These are phyloP conservation scores for Syzygium oleosum DNA, from an alignment of 345 rosid species.

Conservation along the genomic window DNA sequence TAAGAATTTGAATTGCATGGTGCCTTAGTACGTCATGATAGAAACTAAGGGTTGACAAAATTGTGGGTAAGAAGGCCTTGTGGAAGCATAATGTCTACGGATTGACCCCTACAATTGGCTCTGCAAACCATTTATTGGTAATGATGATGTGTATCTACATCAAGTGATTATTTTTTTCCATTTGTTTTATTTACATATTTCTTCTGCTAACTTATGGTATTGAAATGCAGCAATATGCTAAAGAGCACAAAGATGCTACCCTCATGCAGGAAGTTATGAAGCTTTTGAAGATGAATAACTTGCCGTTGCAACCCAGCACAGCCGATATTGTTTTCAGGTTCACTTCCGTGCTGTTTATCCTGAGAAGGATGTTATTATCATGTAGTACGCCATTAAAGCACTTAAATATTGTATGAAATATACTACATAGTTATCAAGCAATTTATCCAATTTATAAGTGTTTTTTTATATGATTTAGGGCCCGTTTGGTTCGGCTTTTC, in stretches of 20 bases:
- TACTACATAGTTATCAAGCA: background rate
- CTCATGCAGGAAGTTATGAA: conserved; percentile 41
- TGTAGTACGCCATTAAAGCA: background rate
- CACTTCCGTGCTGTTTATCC: no score
- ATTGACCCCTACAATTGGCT: conserved; percentile 57
- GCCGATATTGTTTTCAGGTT: no score
- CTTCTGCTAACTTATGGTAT: no score
- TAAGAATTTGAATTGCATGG: no score
- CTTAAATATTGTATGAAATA: background rate
- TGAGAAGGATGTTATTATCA: background rate
- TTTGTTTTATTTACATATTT: no score
- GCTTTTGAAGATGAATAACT: no score
- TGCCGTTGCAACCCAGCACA: no score
- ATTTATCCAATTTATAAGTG: background rate
- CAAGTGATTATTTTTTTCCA: no score
- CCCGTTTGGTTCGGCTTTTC: no score
- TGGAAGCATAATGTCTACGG: conserved; percentile 79
- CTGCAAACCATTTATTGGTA: conserved; percentile 57
- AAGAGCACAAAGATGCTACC: conserved; percentile 37
- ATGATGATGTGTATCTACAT: no score
- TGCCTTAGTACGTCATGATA: no score
- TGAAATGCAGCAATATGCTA: conserved; percentile 37
- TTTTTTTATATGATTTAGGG: background rate
- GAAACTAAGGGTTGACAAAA: no score
- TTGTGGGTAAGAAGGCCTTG: conserved; percentile 57